Percentiles rank a stretch among this genome's conserved stretches.
phyloP scores from a whole-genome alignment of 768 basidiomycete genomes.

The Neoboletus subvelutipes region DNA sequence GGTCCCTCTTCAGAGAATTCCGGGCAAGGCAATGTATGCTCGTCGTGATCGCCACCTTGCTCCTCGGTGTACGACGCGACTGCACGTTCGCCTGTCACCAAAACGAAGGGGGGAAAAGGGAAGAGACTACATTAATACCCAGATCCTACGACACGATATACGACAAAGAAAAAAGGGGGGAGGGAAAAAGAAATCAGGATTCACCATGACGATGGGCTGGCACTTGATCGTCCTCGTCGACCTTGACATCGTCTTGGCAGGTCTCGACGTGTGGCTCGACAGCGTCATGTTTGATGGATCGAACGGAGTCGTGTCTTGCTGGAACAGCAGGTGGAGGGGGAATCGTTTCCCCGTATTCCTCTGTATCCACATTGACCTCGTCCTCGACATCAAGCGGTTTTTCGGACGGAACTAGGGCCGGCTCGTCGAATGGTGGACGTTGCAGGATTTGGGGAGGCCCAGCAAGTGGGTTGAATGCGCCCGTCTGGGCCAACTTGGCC shows the following conservation, averaged over 20 bases:
- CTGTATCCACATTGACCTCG: conserved; percentile 25
- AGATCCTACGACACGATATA: conserved; percentile 23
- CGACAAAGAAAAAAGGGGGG: conserved; percentile 15
- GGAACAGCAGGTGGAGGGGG: conserved; percentile 22
- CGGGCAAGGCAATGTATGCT: not conserved
- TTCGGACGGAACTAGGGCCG: not conserved
- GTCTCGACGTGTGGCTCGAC: conserved; percentile 15
- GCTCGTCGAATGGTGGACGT: conserved; percentile 18
- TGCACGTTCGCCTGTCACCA: conserved; percentile 24
- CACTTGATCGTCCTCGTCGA: conserved; percentile 16
- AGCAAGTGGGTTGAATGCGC: conserved; percentile 56
- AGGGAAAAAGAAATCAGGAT: conserved; percentile 34
- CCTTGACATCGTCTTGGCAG: conserved; percentile 17
- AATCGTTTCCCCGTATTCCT: conserved; percentile 24
- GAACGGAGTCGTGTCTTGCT: conserved; percentile 21
- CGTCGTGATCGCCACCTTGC: conserved; percentile 10
- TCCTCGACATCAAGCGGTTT: conserved; percentile 21
- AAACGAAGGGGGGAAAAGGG: conserved; percentile 1
- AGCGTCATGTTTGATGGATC: conserved; percentile 14
- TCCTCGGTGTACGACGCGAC: conserved; percentile 14
- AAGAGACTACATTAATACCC: conserved; percentile 33
- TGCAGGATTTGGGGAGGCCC: conserved; percentile 31
- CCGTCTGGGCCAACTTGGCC: conserved; percentile 60
- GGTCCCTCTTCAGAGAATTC: conserved; percentile 10
- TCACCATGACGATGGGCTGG: conserved; percentile 40